Base-by-base conservation (phyloP, 192 early-diverging fungal species). In the Podila epigama region DNA sequence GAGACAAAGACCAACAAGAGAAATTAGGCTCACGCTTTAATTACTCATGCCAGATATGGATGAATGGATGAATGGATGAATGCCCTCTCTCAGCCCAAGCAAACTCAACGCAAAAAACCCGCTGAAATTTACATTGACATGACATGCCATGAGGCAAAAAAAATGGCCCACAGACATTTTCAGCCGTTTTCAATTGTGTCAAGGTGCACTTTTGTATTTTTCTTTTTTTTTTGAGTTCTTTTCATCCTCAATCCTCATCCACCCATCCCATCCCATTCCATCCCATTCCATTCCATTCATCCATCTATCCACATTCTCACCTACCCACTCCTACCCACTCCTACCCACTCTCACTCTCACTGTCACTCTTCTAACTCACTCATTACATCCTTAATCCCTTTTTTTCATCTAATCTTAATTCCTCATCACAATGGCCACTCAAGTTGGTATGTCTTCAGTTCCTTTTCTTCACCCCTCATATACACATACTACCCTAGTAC, bases 371-470 rank as follows among this genome's bases (percentile, higher is more conserved):
- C 33, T 20, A 29, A 3, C 33, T 37, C 56, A 22, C 35, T 35
- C 56, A 1, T n/a, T n/a, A n/a, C n/a, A n/a, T n/a, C n/a, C 56
- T 25, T 10, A 12, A 2, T 31, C 53, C 3, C 33, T 36, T n/a
- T 20, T 34, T 39, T 35, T 12, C 7, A 36, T 22, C 15, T 18
- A n/a, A 8, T n/a, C 57, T 40, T 57, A n/a, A 4, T n/a, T 22
- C 39, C 32, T 9, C 31, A 50, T 48, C 48, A 65, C 50, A 32
- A 72, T 72, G 70, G 56, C 70, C 29, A 42, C 67, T 29, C 62
- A 72, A 51, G 51, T 65, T 34, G 57, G 70, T 72, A 72, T 18
- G 70, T 48, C 20, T 48, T n/a, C n/a, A n/a, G n/a, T n/a, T n/a
- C n/a, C n/a, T n/a, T n/a, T n/a, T n/a, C n/a, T n/a, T n/a, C n/a